These are phyloP conservation scores for Pseudogymnoascus sp. DNA, from an alignment of 2,329 filamentous ascomycete genomes.

Conservation along the genomic window DNA sequence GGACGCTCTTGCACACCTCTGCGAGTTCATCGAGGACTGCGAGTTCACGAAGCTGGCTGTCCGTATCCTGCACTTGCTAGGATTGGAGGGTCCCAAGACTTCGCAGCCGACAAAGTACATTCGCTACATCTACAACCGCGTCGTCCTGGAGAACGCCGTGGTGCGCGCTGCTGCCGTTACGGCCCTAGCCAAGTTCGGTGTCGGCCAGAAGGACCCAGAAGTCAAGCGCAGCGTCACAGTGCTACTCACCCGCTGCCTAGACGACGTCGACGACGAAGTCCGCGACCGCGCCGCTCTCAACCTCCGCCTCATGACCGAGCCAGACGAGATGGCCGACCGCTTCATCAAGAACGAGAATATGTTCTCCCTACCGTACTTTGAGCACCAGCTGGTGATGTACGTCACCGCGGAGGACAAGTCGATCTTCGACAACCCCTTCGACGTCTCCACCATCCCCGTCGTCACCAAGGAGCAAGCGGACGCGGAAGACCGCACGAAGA, in stretches of 20 bases:
- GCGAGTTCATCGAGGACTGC: constrained; percentile 98
- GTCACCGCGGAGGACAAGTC: constrained; percentile 86
- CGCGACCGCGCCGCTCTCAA: constrained; percentile 91
- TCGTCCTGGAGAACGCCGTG: constrained; percentile 93
- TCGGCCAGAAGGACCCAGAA: constrained; percentile 90
- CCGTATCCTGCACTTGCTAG: constrained; percentile 86
- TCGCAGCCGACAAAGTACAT: constrained; percentile 97
- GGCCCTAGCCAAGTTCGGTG: constrained; percentile 91
- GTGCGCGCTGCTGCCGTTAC: constrained; percentile 93
- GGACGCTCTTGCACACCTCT: constrained; percentile 83
- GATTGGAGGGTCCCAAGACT: constrained; percentile 89
- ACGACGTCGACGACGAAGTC: constrained; percentile 96
- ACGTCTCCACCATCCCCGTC: constrained; percentile 81
- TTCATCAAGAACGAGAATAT: constrained; percentile 97
- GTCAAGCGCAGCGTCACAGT: constrained; percentile 94
- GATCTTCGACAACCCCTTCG: constrained; percentile 78
- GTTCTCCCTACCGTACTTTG: constrained; percentile 89
- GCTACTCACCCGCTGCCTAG: constrained; percentile 82
- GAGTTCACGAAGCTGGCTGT: constrained; percentile 98
- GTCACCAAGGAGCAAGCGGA: constrained; percentile 94
- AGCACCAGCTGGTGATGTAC: constrained; percentile 96
- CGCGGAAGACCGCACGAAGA: constrained; percentile 93
- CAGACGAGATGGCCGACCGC: constrained; percentile 68
- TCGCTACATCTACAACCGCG: constrained; percentile 97
- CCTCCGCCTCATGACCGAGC: constrained; percentile 78